These are phyloP conservation scores for Penstemon eatonii DNA, from an alignment of 257 asterid species.

Conservation along the genomic window DNA sequence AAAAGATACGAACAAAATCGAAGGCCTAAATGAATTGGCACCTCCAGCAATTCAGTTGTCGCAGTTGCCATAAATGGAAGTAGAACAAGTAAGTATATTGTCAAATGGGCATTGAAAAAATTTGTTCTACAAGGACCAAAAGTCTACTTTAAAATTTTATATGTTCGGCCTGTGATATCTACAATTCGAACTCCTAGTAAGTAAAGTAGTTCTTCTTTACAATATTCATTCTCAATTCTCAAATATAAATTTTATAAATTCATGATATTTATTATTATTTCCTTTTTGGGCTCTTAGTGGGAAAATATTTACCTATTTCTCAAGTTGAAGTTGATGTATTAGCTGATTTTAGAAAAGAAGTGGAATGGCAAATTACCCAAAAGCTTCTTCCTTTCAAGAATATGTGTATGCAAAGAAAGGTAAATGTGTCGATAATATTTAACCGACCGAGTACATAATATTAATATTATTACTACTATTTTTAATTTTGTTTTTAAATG, in stretches of 20 bases:
- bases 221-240: too few species aligned
- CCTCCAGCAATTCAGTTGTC: constrained; percentile 39
- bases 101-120: constrained; percentile 87
- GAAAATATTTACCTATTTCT: constrained; percentile 62
- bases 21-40: constrained; percentile 35
- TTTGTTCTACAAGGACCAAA: constrained; percentile 66
- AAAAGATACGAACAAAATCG: constrained; percentile 26
- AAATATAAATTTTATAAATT: too few species aligned
- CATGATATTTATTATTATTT: background rate
- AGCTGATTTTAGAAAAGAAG: constrained; percentile 63
- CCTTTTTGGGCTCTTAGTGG: constrained; percentile 47
- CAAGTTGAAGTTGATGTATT: constrained; percentile 79
- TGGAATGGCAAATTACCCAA: constrained; percentile 65
- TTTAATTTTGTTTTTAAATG: constrained; percentile 15
- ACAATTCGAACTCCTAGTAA: constrained; percentile 86
- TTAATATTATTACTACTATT: background rate
- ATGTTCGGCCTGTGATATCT: constrained; percentile 57
- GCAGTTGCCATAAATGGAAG: constrained; percentile 69
- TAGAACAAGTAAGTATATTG: constrained; percentile 50
- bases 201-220: constrained; percentile 14
- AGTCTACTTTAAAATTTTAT: constrained; percentile 58
- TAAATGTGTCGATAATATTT: constrained; percentile 4
- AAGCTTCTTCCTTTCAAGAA: constrained; percentile 71
- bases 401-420: constrained; percentile 63
- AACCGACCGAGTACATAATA: background rate